Conservation (phyloP, 345 rosid species). For the Orychophragmus violaceus region DNA sequence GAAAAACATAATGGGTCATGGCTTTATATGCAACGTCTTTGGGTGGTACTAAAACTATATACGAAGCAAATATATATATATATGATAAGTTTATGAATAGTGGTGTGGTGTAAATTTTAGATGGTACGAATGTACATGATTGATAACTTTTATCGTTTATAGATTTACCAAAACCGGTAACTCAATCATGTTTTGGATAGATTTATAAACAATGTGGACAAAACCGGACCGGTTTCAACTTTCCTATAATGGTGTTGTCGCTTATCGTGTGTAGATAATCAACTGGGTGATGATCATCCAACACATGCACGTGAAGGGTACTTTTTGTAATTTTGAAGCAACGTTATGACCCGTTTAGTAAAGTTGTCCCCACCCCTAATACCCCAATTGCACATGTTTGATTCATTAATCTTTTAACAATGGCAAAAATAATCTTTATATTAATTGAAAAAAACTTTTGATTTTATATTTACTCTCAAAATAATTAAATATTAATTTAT, state of each 20-base stretch:
- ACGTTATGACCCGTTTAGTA: slow-evolving; percentile 17
- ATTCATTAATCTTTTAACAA: slow-evolving; percentile 12
- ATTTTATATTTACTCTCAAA: too few relatives aligned
- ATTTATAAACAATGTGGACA: not conserved
- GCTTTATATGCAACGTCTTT: too few relatives aligned
- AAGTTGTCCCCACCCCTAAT: slow-evolving; percentile 30
- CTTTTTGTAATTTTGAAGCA: slow-evolving; percentile 21
- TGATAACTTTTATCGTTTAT: not conserved
- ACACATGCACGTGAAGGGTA: slow-evolving; percentile 32
- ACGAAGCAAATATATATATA: too few relatives aligned
- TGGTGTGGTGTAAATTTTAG: too few relatives aligned
- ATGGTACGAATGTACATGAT: not conserved
- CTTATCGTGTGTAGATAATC: slow-evolving; percentile 17
- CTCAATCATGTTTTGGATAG: not conserved
- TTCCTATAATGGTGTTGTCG: not conserved
- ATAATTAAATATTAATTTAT: too few relatives aligned
- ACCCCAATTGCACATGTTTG: slow-evolving; percentile 30
- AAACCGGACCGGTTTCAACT: slow-evolving; percentile 2
- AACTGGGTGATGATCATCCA: slow-evolving; percentile 22
- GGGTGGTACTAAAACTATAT: too few relatives aligned
- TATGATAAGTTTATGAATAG: too few relatives aligned
- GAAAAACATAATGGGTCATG: too few relatives aligned
- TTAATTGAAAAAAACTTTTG: too few relatives aligned
- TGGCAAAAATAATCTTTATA: too few relatives aligned
- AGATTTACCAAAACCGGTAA: not conserved